Evolutionary conservation across 2,329 filamentous ascomycete genomes (phyloP), one percentile per base, ranked within the genome.

Genomic region (Ophidiomyces ophidiicola): DNA sequence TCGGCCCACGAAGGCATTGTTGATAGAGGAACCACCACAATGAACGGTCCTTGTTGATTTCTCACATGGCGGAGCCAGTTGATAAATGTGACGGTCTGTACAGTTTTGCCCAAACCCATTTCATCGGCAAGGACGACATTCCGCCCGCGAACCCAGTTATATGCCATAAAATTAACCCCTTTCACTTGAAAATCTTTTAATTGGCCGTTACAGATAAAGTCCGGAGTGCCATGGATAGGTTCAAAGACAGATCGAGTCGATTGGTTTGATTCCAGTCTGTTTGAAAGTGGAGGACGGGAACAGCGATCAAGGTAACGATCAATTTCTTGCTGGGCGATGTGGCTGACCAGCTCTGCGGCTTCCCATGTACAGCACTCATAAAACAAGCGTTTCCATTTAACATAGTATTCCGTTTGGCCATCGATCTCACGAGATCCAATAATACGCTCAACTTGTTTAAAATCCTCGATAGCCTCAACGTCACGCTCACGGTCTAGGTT

Each of bases 331-430:
- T 94, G 86, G 33, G 87, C 85, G 38, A 84, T 75, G 21, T 76
- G 67, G 55, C 78, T 82, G 50, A 96, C 75, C 23, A 88, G 70
- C 4, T 75, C 70, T 26, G 78, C 82, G 28, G 69, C 63, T 58
- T 98, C 90, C 92, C 92, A 98, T 1, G 92, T 98, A 61, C 83
- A 94, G 46, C 80, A 79, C 52, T 96, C 87, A 56, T 98, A 98
- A 37, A 80, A 83, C 36, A 96, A 72, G 7, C 84, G 83, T 61
- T 90, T 93, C 86, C 90, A 98, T 65, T 98, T 98, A 61, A 96
- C 81, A 48, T 79, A 84, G 59, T 98, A 98, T 57, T 96, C 85
- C 0, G 75, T 75, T 34, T 78, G 84, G 6, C 82, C 80, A 10
- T 90, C 85, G 17, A 80, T 81, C 42, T 85, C 76, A 46, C 82